Evolutionary conservation across 805 yeast genomes (phyloP).

Genomic region (Sugiyamaella smithiae): DNA sequence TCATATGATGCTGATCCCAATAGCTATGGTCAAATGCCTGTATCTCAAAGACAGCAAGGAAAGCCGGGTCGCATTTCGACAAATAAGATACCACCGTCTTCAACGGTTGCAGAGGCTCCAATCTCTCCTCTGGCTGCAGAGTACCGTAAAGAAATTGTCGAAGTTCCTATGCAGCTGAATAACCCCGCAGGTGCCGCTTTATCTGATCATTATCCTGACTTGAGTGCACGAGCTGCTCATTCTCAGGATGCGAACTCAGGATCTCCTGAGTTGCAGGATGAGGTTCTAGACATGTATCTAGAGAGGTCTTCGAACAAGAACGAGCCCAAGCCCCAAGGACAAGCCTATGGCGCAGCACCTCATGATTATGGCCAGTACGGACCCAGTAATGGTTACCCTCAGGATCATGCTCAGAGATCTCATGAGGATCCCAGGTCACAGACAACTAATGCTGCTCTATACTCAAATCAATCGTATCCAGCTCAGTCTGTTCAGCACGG

Average conservation of each 20-base stretch:
- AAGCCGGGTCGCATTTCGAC: conserved; percentile 26
- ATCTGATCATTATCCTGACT: not conserved
- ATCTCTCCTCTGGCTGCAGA: conserved; percentile 24
- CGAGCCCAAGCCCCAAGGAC: not conserved
- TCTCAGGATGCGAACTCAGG: not conserved
- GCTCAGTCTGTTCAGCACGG: too few species aligned
- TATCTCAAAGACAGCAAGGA: conserved; percentile 36
- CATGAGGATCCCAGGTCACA: too few species aligned
- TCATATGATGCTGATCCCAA: conserved; percentile 15
- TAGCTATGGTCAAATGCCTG: conserved; percentile 37
- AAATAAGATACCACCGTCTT: conserved; percentile 24
- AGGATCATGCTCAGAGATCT: not conserved
- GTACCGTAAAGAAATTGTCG: conserved; percentile 19
- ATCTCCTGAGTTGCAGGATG: conserved; percentile 2
- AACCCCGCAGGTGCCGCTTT: not conserved
- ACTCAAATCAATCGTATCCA: not conserved
- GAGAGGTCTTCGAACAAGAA: not conserved
- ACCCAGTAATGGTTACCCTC: not conserved
- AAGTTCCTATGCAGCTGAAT: conserved; percentile 7
- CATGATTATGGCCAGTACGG: not conserved
- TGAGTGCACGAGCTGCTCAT: not conserved
- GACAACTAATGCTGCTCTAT: not conserved
- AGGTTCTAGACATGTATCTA: conserved; percentile 12
- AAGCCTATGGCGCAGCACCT: not conserved
- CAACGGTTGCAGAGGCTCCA: conserved; percentile 20